Evolutionary conservation across 164 flowering plant species (phyloP).

Genomic region (Vitis amurensis): DNA sequence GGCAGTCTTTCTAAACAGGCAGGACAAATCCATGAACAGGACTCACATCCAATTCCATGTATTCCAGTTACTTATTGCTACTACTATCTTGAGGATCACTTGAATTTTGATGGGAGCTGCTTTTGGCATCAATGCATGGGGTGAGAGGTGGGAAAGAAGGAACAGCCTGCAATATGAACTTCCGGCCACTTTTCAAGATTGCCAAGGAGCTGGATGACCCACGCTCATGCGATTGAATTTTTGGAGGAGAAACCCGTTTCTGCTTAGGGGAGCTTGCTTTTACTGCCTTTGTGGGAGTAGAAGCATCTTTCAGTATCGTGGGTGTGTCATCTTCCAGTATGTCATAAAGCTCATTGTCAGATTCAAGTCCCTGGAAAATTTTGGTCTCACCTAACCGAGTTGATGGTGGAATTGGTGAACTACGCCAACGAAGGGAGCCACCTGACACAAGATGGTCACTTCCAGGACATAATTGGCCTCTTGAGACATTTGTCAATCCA

Average conservation of each 20-base stretch:
- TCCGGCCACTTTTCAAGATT: conserved; percentile 57
- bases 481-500: conserved; percentile 21
- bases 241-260: conserved; percentile 75
- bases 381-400: conserved; percentile 25
- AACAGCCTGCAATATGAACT: conserved; percentile 64
- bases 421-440: conserved; percentile 41
- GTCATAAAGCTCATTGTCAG: conserved; percentile 22
- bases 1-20: no score
- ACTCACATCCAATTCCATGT: background rate
- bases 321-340: conserved; percentile 59
- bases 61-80: conserved; percentile 16
- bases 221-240: conserved; percentile 28
- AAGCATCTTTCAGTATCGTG: conserved; percentile 47
- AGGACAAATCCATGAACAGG: background rate
- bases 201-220: conserved; percentile 43
- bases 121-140: conserved; percentile 52
- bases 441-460: conserved; percentile 17
- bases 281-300: conserved; percentile 38
- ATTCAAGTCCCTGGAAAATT: conserved; percentile 21
- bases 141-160: conserved; percentile 70
- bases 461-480: conserved; percentile 18
- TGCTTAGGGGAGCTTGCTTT: conserved; percentile 69
- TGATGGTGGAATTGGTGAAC: conserved; percentile 48
- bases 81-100: conserved; percentile 13
- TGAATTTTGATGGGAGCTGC: background rate